Percentiles rank a stretch among this genome's conserved stretches.
These are phyloP conservation scores for Ganoderma lingzhi DNA, from an alignment of 1,284 basidiomycete genomes.

Conservation along the genomic window DNA sequence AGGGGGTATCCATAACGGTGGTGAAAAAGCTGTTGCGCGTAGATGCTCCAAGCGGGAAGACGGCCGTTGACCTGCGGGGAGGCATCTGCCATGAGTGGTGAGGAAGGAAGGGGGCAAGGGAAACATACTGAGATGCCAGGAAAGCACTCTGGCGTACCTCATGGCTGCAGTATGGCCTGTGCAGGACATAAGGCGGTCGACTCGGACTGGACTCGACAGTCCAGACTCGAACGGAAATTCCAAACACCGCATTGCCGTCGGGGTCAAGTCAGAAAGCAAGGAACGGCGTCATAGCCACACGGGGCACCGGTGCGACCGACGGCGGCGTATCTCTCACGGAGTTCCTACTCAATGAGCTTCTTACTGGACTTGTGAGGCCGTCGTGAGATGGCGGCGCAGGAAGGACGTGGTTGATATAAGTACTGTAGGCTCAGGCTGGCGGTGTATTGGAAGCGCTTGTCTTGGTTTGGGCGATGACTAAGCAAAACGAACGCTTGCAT, in stretches of 20 bases:
- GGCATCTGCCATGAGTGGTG: not conserved
- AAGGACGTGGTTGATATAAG: not conserved
- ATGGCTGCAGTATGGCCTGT: not conserved
- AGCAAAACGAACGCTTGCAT: not conserved
- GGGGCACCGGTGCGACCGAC: not conserved
- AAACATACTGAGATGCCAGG: not conserved
- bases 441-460: not conserved
- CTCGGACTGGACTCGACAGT: not conserved
- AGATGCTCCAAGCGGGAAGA: constrained; percentile 13
- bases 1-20: constrained; percentile 23
- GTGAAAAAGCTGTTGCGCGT: constrained; percentile 12
- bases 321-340: not conserved
- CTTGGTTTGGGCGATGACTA: not conserved
- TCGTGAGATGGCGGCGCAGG: not conserved
- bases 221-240: not conserved
- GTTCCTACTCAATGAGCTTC: not conserved
- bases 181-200: constrained; percentile 1
- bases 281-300: not conserved
- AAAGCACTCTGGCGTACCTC: not conserved
- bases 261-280: not conserved
- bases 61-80: not conserved
- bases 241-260: not conserved
- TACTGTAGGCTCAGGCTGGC: not conserved
- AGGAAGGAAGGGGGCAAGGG: not conserved
- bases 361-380: not conserved